Percentiles rank a stretch among this genome's conserved stretches.
These are phyloP conservation scores for Plasmodium fragile DNA, from an alignment of 169 alveolate species.

Conservation along the genomic window DNA sequence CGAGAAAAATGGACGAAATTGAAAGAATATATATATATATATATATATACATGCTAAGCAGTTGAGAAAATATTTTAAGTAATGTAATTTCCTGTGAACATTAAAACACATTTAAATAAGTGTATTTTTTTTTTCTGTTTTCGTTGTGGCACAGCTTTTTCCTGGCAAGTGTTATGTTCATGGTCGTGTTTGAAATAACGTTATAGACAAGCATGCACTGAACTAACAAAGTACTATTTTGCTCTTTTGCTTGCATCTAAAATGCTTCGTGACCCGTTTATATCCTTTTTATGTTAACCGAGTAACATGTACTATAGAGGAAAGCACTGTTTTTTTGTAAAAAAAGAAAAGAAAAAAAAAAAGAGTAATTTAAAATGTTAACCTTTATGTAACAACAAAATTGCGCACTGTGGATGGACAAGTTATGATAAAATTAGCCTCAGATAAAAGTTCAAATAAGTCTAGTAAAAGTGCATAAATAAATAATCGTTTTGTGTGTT, in stretches of 20 bases:
- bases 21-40: neutral
- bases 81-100: neutral
- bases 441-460: neutral
- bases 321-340: neutral
- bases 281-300: neutral
- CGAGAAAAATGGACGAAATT: neutral
- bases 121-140: neutral
- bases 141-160: neutral
- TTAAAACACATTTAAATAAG: neutral
- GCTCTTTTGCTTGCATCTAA: neutral
- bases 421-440: neutral
- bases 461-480: neutral
- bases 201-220: neutral
- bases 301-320: neutral
- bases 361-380: neutral
- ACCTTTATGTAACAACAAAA: neutral
- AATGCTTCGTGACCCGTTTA: neutral
- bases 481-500: neutral
- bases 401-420: neutral
- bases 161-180: neutral
- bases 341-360: neutral
- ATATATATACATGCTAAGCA: neutral
- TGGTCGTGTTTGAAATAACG: neutral
- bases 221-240: neutral
- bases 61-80: neutral